A percentile compares a stretch with the other conserved stretches of the same genome.
These are phyloP conservation scores for Suillus clintonianus DNA, from an alignment of 768 basidiomycete genomes.

Conservation along the genomic window DNA sequence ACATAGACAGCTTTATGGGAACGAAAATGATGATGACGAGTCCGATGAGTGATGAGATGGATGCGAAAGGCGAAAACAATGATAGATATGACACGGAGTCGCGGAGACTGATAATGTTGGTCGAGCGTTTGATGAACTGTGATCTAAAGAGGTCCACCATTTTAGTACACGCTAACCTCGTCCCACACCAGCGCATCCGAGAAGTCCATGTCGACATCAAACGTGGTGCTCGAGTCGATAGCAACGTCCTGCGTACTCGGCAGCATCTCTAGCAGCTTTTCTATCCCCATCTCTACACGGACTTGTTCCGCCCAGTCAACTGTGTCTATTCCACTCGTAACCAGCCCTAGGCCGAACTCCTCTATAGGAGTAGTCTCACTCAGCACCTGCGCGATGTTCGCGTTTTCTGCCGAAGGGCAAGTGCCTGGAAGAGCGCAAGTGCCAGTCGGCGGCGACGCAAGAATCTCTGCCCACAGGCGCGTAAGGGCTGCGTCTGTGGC, in stretches of 20 bases:
- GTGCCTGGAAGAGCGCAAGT: slow-evolving; percentile 31
- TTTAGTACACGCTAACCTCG: slow-evolving; percentile 28
- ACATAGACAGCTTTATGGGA: slow-evolving; percentile 14
- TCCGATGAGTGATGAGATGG: slow-evolving; percentile 16
- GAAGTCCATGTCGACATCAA: slow-evolving; percentile 29
- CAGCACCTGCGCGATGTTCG: slow-evolving; percentile 25
- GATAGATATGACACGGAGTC: slow-evolving; percentile 11
- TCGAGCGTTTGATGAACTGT: slow-evolving; percentile 1
- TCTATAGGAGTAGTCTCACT: slow-evolving; percentile 9
- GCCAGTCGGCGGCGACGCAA: slow-evolving; percentile 34
- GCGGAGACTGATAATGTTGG: slow-evolving; percentile 5
- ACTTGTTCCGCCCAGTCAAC: slow-evolving; percentile 30
- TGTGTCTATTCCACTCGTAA: slow-evolving; percentile 17
- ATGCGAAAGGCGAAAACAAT: slow-evolving; percentile 12
- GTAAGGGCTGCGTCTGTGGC: slow-evolving; percentile 40
- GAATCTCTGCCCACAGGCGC: slow-evolving; percentile 37
- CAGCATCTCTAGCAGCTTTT: slow-evolving; percentile 59
- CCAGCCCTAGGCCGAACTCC: slow-evolving; percentile 20
- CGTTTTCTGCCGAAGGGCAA: slow-evolving; percentile 36
- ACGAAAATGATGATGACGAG: slow-evolving; percentile 17
- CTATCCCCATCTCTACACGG: slow-evolving; percentile 55
- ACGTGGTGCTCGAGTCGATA: slow-evolving; percentile 21
- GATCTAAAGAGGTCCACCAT: not conserved
- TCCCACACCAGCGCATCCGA: slow-evolving; percentile 29
- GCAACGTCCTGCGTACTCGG: slow-evolving; percentile 36